phyloP scores from a whole-genome alignment of 805 yeast genomes.

The Barnettozyma botsteinii region DNA sequence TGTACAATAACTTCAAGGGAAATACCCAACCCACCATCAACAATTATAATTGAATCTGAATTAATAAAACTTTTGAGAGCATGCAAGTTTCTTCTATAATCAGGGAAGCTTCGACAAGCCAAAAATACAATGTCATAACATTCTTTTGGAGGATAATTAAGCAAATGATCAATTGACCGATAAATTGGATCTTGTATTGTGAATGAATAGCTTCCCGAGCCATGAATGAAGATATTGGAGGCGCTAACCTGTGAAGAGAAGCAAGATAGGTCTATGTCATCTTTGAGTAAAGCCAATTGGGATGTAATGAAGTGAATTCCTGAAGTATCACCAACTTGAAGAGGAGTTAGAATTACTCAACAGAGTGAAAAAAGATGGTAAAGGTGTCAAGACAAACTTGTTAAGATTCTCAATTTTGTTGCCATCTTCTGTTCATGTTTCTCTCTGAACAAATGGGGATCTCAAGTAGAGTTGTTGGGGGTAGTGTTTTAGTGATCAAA shows the following conservation, averaged over 20 bases:
- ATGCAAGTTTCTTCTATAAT: conserved; percentile 4
- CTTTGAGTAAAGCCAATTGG: not conserved
- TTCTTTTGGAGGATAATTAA: not conserved
- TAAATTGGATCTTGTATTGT: not conserved
- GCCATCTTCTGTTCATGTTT: not conserved
- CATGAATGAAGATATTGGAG: not conserved
- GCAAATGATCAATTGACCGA: not conserved
- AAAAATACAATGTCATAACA: conserved; percentile 12
- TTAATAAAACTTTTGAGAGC: not conserved
- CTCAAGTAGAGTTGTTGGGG: too few species aligned
- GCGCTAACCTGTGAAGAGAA: not conserved
- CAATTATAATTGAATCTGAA: conserved; percentile 7
- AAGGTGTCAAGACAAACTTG: conserved; percentile 2
- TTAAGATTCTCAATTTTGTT: not conserved
- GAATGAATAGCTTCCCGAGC: not conserved
- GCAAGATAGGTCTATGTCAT: not conserved
- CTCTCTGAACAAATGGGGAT: not conserved
- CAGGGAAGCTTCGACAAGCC: conserved; percentile 10
- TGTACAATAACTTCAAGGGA: conserved; percentile 11
- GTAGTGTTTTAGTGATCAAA: too few species aligned
- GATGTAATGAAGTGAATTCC: conserved; percentile 3
- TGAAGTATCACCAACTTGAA: conserved; percentile 11
- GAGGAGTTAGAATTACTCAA: not conserved
- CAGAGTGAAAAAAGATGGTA: not conserved
- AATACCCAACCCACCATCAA: conserved; percentile 15